Conservation (phyloP, 1,139 yeast species). For the Lodderomyces margitis region DNA sequence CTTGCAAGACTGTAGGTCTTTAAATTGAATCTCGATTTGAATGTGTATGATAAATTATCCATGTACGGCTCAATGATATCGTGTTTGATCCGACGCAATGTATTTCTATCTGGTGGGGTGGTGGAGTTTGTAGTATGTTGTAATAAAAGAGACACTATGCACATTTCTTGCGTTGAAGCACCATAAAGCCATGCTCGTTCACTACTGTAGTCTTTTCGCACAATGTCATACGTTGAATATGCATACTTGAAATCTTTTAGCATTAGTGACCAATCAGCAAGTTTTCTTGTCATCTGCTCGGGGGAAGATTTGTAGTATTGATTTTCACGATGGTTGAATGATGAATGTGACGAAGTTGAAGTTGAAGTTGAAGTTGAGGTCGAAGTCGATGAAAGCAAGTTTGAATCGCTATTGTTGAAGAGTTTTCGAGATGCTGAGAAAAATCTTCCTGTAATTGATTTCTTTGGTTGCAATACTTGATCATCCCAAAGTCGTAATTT, state of each 20-base stretch:
- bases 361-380: slow-evolving; percentile 7
- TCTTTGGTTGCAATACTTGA: slow-evolving; percentile 63
- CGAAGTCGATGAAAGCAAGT: slow-evolving; percentile 7
- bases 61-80: slow-evolving; percentile 63
- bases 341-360: slow-evolving; percentile 4
- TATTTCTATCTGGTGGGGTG: slow-evolving; percentile 37
- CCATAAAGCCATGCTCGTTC: slow-evolving; percentile 83
- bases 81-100: slow-evolving; percentile 59
- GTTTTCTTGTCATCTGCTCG: slow-evolving; percentile 73
- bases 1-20: slow-evolving; percentile 60
- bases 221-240: slow-evolving; percentile 76
- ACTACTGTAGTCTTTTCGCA: slow-evolving; percentile 72
- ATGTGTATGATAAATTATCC: slow-evolving; percentile 56
- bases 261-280: slow-evolving; percentile 93
- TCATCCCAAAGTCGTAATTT: slow-evolving; percentile 80
- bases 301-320: slow-evolving; percentile 60
- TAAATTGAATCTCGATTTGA: slow-evolving; percentile 58
- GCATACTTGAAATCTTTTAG: slow-evolving; percentile 85
- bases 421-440: slow-evolving; percentile 67
- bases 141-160: slow-evolving; percentile 69
- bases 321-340: slow-evolving; percentile 45
- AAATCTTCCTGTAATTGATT: slow-evolving; percentile 70
- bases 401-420: slow-evolving; percentile 29
- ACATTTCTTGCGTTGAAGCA: slow-evolving; percentile 87
- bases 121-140: slow-evolving; percentile 50